These are phyloP conservation scores for Penicillium thymicola DNA, from an alignment of 2,329 filamentous ascomycete genomes.

Conservation along the genomic window DNA sequence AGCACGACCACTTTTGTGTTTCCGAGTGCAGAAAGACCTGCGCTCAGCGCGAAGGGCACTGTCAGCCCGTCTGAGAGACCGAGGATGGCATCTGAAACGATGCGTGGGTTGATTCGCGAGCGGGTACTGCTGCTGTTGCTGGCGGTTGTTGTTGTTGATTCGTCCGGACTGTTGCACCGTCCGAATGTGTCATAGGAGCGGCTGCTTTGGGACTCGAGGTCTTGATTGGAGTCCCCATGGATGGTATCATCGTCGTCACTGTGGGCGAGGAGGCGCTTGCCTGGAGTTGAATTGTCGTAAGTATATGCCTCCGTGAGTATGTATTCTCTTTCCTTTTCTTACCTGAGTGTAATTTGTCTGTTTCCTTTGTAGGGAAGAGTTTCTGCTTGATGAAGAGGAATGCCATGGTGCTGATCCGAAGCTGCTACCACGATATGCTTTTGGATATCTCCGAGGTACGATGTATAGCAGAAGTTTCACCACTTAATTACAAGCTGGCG, in stretches of 20 bases:
- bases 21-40: conserved; percentile 61
- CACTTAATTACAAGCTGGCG: not conserved
- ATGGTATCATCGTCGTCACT: conserved; percentile 24
- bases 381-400: conserved; percentile 40
- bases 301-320: not conserved
- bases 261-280: conserved; percentile 32
- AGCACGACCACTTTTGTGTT: conserved; percentile 66
- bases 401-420: conserved; percentile 28
- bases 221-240: conserved; percentile 24
- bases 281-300: conserved; percentile 16
- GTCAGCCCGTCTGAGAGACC: conserved; percentile 76
- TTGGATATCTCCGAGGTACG: not conserved
- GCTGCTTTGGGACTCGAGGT: conserved; percentile 33
- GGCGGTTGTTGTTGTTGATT: conserved; percentile 15
- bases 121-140: conserved; percentile 27
- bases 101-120: conserved; percentile 41
- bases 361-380: conserved; percentile 29
- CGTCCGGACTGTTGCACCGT: conserved; percentile 22
- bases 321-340: not conserved
- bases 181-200: conserved; percentile 36
- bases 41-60: conserved; percentile 74
- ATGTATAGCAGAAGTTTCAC: not conserved
- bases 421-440: not conserved
- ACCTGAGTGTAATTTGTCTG: conserved; percentile 14
- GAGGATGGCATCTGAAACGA: conserved; percentile 62